phyloP scores from a whole-genome alignment of 169 alveolate genomes.

The Cytauxzoon felis region DNA sequence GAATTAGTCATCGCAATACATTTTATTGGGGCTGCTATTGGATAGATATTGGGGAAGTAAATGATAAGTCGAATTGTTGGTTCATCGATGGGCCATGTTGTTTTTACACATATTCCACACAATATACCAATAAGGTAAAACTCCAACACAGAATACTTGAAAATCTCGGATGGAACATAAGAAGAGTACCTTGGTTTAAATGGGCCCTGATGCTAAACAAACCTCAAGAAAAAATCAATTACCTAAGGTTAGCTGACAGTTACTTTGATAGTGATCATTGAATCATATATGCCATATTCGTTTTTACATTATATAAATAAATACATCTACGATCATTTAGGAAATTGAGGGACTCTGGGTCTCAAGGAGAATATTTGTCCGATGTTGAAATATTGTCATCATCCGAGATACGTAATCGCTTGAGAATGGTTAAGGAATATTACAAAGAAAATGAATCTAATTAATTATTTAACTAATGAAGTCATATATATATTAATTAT shows the following conservation, averaged over 20 bases:
- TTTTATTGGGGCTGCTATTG: slow-evolving; percentile 82
- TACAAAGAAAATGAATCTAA: slow-evolving; percentile 14
- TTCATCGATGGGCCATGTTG: slow-evolving; percentile 81
- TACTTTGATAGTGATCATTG: no score
- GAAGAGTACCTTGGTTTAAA: slow-evolving; percentile 76
- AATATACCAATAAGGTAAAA: slow-evolving; percentile 69
- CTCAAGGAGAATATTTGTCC: slow-evolving; percentile 42
- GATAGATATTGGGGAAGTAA: slow-evolving; percentile 79
- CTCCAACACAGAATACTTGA: slow-evolving; percentile 77
- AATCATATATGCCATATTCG: no score
- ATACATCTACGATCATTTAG: neutral
- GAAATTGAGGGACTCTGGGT: slow-evolving; percentile 40
- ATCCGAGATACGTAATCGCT: slow-evolving; percentile 34
- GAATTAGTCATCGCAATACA: slow-evolving; percentile 75
- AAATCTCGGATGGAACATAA: slow-evolving; percentile 79
- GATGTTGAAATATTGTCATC: slow-evolving; percentile 25
- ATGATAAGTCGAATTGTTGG: slow-evolving; percentile 77
- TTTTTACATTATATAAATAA: neutral
- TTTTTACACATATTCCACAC: slow-evolving; percentile 70
- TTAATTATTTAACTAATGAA: neutral
- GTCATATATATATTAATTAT: neutral
- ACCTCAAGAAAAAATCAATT: slow-evolving; percentile 47
- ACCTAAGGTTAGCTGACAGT: no score
- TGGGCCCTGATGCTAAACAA: slow-evolving; percentile 65
- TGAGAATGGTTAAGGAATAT: slow-evolving; percentile 46